Evolutionary conservation across 352 stramenopile genomes (phyloP), one percentile per base, ranked within the genome.

Genomic region (Phytophthora capsici): DNA sequence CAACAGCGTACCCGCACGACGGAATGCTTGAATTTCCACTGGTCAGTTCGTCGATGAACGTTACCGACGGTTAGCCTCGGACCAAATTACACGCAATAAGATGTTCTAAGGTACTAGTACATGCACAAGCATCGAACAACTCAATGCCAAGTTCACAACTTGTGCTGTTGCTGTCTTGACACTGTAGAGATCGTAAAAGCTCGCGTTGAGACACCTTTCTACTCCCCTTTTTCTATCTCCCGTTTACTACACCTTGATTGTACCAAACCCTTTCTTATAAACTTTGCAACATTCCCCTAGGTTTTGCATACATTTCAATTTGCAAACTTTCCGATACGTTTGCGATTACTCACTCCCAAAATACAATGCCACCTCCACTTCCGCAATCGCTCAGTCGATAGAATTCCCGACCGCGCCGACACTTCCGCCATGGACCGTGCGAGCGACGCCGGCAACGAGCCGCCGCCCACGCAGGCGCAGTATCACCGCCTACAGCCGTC

Each of bases 401-500:
- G 44, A 59, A 45, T 63, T 37, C 57, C 56, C 12, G 13, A 14
- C 8, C n/a, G 17, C 22, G 14, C 12, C 34, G 30, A 30, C 38
- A 9, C 6, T 16, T 20, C 22, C 40, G 54, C 38, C 55, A 79
- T 76, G 64, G 67, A 69, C 50, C 53, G 46, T 28, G 65, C 45
- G 30, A 63, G 53, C 26, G 49, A 64, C 47, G 23, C 55, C 13
- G 60, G 37, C 50, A 44, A 48, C 25, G 36, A 63, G 22, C 40
- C 57, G 26, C 44, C 48, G 48, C 25, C 43, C 30, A 23, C 45
- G 5, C 41, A 61, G 40, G 34, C 66, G 37, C 71, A 77, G 19
- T 79, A 76, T 32, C 66, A 73, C 36, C 62, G 57, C 23, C 46
- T 73, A 4, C 57, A 76, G 43, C 45, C 62, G 34, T 71, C 69